Percentiles rank a stretch among this genome's conserved stretches.
phyloP scores from a whole-genome alignment of 768 basidiomycete genomes.

The Amanita rubescens region DNA sequence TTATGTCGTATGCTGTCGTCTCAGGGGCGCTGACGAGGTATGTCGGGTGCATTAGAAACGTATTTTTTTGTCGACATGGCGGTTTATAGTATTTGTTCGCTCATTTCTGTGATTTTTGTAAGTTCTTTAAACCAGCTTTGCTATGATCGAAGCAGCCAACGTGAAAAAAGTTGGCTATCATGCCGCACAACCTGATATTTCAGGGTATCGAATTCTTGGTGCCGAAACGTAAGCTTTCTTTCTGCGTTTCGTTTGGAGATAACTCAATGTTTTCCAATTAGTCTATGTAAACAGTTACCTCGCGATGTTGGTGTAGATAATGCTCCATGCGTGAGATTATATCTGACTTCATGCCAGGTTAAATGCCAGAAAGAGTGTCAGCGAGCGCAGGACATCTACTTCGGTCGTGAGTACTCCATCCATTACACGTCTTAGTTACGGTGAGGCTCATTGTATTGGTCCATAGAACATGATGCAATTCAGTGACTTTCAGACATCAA shows the following conservation, averaged over 20 bases:
- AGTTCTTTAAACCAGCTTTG: background rate
- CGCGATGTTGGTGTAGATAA: background rate
- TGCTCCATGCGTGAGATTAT: no score
- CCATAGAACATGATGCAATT: no score
- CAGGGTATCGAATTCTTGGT: slow-evolving; percentile 15
- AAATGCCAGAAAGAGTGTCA: no score
- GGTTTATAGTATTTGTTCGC: background rate
- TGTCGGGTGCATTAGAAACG: background rate
- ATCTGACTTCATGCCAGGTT: no score
- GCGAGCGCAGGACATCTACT: no score
- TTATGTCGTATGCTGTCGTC: slow-evolving; percentile 14
- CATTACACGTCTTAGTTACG: no score
- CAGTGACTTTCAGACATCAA: no score
- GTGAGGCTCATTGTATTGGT: no score
- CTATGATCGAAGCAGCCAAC: background rate
- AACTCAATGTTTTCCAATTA: background rate
- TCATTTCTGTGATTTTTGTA: background rate
- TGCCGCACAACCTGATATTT: slow-evolving; percentile 16
- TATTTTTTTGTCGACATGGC: background rate
- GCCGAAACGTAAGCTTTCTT: slow-evolving; percentile 13
- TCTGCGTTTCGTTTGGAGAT: background rate
- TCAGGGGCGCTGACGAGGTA: slow-evolving; percentile 17
- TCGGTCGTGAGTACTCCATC: no score
- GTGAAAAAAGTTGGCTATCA: slow-evolving; percentile 6
- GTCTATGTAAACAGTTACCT: background rate